Conservation (phyloP, 768 basidiomycete genomes). For the Agrocybe pediades region DNA sequence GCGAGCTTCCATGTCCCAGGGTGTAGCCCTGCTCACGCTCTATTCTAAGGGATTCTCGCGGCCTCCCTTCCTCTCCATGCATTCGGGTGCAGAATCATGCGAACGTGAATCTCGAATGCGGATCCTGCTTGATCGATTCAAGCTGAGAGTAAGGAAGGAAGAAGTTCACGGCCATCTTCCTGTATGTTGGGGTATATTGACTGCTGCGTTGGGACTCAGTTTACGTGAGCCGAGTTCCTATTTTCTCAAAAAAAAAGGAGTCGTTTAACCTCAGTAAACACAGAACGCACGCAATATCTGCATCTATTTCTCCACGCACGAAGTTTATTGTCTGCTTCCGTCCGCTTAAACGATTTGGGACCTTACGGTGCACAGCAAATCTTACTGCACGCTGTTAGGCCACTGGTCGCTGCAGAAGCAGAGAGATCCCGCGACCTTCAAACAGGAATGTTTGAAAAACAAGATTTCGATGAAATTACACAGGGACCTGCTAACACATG, state of each 20-base stretch:
- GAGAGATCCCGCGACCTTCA: conserved; percentile 45
- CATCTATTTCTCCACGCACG: conserved; percentile 94
- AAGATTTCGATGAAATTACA: conserved; percentile 39
- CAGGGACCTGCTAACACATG: conserved; percentile 86
- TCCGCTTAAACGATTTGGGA: conserved; percentile 89
- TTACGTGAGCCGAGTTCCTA: conserved; percentile 49
- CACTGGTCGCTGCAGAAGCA: conserved; percentile 61
- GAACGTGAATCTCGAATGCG: conserved; percentile 29
- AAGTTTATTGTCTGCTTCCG: conserved; percentile 86
- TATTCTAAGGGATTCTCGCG: conserved; percentile 79
- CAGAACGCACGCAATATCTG: conserved; percentile 83
- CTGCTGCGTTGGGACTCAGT: conserved; percentile 71
- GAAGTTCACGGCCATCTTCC: conserved; percentile 82
- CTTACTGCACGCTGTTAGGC: conserved; percentile 70
- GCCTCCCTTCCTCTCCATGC: conserved; percentile 40
- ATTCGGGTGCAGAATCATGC: conserved; percentile 20
- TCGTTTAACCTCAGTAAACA: neutral
- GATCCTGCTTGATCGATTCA: conserved; percentile 65
- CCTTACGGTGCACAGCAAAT: conserved; percentile 93
- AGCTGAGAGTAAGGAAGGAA: conserved; percentile 64
- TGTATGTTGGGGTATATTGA: conserved; percentile 88
- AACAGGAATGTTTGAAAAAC: conserved; percentile 42
- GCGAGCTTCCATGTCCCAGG: conserved; percentile 89
- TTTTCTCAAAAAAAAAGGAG: neutral
- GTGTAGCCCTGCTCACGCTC: conserved; percentile 88